These are phyloP conservation scores for Aschersonia sp. DNA, from an alignment of 2,329 filamentous ascomycete genomes.

Conservation along the genomic window DNA sequence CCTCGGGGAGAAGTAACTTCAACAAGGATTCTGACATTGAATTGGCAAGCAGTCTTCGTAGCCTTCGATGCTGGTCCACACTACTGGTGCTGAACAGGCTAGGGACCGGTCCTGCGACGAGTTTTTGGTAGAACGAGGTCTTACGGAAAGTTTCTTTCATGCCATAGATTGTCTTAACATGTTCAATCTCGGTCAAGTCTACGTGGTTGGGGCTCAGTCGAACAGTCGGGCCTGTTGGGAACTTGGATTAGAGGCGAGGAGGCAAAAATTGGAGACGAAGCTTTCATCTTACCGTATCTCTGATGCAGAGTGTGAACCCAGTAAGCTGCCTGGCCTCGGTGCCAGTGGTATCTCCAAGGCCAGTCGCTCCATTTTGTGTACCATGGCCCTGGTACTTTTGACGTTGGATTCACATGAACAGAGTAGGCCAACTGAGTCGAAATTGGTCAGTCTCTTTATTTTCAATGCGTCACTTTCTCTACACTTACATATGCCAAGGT, in stretches of 20 bases:
- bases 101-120: conserved; percentile 6
- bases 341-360: conserved; percentile 7
- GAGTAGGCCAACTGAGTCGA: background rate
- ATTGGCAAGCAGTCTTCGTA: conserved; percentile 26
- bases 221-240: conserved; percentile 10
- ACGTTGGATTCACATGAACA: conserved; percentile 2
- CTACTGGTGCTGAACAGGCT: conserved; percentile 25
- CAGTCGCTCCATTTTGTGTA: conserved; percentile 9
- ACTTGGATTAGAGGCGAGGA: background rate
- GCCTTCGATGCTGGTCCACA: conserved; percentile 20
- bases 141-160: conserved; percentile 12
- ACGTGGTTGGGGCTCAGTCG: conserved; percentile 11
- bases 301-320: conserved; percentile 11
- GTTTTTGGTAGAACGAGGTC: conserved; percentile 8
- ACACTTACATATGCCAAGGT: background rate
- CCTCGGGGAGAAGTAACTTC: conserved; percentile 13
- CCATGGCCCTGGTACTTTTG: conserved; percentile 12
- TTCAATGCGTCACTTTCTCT: no score
- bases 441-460: background rate
- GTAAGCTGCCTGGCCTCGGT: conserved; percentile 4
- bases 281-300: conserved; percentile 8
- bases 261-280: background rate
- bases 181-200: conserved; percentile 9
- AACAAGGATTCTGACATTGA: conserved; percentile 23
- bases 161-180: conserved; percentile 17